Evolutionary conservation across 2,329 filamentous ascomycete species (phyloP).

Genomic region (Colletotrichum magnum): DNA sequence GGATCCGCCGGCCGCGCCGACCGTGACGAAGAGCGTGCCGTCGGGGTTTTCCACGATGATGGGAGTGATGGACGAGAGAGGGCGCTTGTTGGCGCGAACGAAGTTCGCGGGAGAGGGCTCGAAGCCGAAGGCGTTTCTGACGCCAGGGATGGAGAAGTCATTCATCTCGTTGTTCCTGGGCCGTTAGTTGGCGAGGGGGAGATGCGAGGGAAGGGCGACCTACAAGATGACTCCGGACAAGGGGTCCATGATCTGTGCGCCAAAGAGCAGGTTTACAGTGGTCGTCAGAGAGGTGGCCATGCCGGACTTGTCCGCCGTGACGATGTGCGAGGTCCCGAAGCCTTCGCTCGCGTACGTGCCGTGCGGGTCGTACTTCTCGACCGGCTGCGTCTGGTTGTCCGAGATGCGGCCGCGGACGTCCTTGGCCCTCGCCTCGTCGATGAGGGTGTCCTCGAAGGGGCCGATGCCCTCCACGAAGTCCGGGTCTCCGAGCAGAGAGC

Average conservation of each 20-base stretch:
- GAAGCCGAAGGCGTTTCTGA: conserved; percentile 87
- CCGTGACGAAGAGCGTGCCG: conserved; percentile 75
- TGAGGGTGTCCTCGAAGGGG: conserved; percentile 76
- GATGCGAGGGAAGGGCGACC: conserved; percentile 50
- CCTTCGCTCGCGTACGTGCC: conserved; percentile 77
- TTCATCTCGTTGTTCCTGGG: conserved; percentile 74
- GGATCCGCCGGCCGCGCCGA: conserved; percentile 85
- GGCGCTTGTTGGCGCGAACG: conserved; percentile 84
- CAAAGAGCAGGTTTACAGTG: conserved; percentile 90
- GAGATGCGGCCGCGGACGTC: conserved; percentile 77
- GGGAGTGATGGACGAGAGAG: conserved; percentile 86
- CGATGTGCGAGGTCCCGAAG: conserved; percentile 81
- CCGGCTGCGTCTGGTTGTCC: conserved; percentile 79
- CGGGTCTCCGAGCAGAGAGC: conserved; percentile 87
- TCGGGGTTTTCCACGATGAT: conserved; percentile 78
- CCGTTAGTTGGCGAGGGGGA: conserved; percentile 39
- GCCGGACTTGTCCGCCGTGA: conserved; percentile 79
- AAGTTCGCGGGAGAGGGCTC: conserved; percentile 85
- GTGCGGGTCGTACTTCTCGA: conserved; percentile 80
- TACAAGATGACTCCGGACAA: conserved; percentile 84
- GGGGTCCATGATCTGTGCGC: conserved; percentile 82
- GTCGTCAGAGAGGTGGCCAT: conserved; percentile 87
- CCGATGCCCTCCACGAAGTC: conserved; percentile 76
- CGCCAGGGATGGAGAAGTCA: conserved; percentile 89
- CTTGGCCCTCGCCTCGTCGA: conserved; percentile 72